These are phyloP conservation scores for Rhizopogon vesiculosus DNA, from an alignment of 768 basidiomycete genomes.

Conservation along the genomic window DNA sequence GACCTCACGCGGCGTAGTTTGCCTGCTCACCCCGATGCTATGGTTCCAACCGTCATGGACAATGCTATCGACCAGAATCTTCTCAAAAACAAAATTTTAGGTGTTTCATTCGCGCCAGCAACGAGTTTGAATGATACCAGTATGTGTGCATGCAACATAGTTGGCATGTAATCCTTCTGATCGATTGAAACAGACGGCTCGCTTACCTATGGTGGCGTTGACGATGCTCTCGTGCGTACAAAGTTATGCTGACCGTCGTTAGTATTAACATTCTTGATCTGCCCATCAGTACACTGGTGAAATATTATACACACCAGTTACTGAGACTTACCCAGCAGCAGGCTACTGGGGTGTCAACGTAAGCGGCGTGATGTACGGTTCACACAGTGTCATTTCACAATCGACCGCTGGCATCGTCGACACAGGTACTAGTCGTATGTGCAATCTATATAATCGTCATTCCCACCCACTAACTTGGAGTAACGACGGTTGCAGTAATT, in stretches of 20 bases:
- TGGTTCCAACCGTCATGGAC: constrained; percentile 20
- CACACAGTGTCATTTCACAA: constrained; percentile 7
- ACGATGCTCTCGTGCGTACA: constrained; percentile 11
- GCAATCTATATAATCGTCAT: neutral
- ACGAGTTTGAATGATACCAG: constrained; percentile 11
- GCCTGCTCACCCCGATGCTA: neutral
- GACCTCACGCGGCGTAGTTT: constrained; percentile 12
- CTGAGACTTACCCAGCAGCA: constrained; percentile 17
- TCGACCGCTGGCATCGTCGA: constrained; percentile 26
- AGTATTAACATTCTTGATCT: neutral
- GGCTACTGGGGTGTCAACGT: constrained; percentile 27
- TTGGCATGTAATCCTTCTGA: neutral
- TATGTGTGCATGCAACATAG: neutral
- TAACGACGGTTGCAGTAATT: constrained; percentile 8
- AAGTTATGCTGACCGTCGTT: neutral
- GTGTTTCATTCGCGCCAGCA: constrained; percentile 19
- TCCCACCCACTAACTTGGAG: neutral
- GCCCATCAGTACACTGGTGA: constrained; percentile 15
- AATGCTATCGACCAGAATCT: constrained; percentile 19
- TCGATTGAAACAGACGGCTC: constrained; percentile 13
- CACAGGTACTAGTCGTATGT: constrained; percentile 20
- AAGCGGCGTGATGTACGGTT: constrained; percentile 14
- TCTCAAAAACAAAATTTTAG: constrained; percentile 12
- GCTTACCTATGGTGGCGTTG: constrained; percentile 23
- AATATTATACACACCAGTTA: constrained; percentile 20